Base-by-base conservation (phyloP, 495 filamentous ascomycete species). In the Glarea lozoyensis region DNA sequence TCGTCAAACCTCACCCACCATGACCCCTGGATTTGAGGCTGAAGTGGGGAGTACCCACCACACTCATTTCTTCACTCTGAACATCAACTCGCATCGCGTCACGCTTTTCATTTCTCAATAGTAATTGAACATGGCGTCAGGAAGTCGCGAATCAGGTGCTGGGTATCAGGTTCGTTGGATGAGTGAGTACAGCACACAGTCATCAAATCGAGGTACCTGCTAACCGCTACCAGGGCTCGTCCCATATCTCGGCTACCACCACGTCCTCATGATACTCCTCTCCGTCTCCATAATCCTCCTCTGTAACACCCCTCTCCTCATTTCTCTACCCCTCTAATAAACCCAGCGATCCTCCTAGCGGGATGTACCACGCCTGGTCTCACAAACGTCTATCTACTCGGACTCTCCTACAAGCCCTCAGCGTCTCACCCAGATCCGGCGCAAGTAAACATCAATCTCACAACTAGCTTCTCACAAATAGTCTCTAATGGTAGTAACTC, bases 181-280 rank as follows among this genome's bases (percentile, higher is more conserved):
- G 43, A 41, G 54, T 57, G 10, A 45, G 31, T 20, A 0, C 24
- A n/a, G 11, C n/a, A 7, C 1, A 27, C 15, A 9, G 35, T 34
- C 10, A 2, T 13, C 33, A 19, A 40, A 18, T 10, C n/a, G 32
- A 27, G 47, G 38, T 62, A 42, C 54, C 30, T 39, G 34, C 30
- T 35, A 16, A 9, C 19, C 52, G n/a, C n/a, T n/a, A n/a, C 3
- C 35, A 94, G 88, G 87, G 55, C 78, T 90, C 56, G 73, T 96
- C 66, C 90, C 92, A 45, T 87, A 94, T 66, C 79, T 99, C 47
- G 92, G 93, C 47, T 99, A 97, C 65, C 92, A 99, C 65, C 92
- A 99, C 76, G 84, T 96, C 34, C 73, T 99, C 52, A 97, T 99
- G 92, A 84, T 97, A 52, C 66, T 99, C 38, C 94, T 98, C 55